These are phyloP conservation scores for Botryotinia convoluta DNA, from an alignment of 2,329 filamentous ascomycete species.

Conservation along the genomic window DNA sequence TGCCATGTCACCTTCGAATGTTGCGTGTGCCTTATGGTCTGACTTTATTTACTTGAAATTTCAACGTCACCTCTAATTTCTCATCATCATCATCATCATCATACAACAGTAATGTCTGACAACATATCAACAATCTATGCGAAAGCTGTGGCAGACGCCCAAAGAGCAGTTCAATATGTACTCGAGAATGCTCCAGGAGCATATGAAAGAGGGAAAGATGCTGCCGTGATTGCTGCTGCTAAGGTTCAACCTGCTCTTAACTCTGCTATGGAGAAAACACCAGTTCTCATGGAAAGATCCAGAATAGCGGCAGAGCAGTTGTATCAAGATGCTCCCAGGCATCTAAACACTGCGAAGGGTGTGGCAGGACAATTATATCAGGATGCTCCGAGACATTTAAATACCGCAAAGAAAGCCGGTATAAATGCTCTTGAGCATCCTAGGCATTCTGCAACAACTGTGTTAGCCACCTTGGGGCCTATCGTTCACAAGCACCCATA, in stretches of 20 bases:
- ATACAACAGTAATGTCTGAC: slow-evolving; percentile 5
- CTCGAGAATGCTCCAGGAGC: slow-evolving; percentile 7
- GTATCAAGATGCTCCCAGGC: slow-evolving; percentile 5
- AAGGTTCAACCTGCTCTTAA: slow-evolving; percentile 6
- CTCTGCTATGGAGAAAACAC: slow-evolving; percentile 7
- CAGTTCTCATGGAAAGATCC: not conserved
- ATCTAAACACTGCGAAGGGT: not conserved
- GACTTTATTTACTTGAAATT: not conserved
- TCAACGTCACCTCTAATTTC: not conserved
- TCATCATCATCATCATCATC: not conserved
- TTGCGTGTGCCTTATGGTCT: not conserved
- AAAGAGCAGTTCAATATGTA: slow-evolving; percentile 2
- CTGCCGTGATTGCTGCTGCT: not conserved
- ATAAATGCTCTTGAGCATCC: not conserved
- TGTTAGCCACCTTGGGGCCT: not conserved
- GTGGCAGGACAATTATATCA: slow-evolving; percentile 6
- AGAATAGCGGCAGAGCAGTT: not conserved
- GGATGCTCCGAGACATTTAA: not conserved
- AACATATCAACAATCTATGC: not conserved
- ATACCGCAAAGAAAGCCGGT: slow-evolving; percentile 1
- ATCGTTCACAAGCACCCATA: not conserved
- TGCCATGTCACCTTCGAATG: not conserved
- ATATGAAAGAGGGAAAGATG: slow-evolving; percentile 14
- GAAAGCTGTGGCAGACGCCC: slow-evolving; percentile 5
- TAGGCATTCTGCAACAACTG: slow-evolving; percentile 1